phyloP scores from a whole-genome alignment of 1,139 yeast species.

The Trichomonascaceae sp. region DNA sequence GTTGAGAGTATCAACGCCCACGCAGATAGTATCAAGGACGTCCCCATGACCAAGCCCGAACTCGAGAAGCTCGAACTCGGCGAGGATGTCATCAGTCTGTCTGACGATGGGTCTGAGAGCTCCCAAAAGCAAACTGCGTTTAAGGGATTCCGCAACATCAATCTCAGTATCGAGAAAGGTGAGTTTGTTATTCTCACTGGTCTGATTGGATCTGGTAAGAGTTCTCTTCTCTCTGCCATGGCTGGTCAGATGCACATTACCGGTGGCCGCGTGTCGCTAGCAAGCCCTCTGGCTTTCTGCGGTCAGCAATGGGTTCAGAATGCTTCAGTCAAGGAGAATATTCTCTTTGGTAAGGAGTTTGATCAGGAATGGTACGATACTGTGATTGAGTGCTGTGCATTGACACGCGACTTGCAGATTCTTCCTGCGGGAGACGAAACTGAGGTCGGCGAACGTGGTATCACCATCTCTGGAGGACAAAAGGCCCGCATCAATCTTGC shows the following conservation, averaged over 20 bases:
- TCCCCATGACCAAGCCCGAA: constrained; percentile 9
- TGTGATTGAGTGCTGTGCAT: constrained; percentile 52
- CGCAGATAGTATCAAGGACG: constrained; percentile 14
- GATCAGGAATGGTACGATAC: constrained; percentile 42
- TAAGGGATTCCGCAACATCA: constrained; percentile 34
- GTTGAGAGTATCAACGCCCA: constrained; percentile 18
- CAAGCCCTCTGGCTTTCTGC: constrained; percentile 30
- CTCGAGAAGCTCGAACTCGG: background rate
- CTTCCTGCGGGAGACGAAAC: constrained; percentile 76
- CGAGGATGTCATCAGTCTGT: background rate
- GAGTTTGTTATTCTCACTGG: constrained; percentile 64
- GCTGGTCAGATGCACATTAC: constrained; percentile 46
- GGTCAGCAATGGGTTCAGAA: constrained; percentile 76
- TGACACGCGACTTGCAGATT: constrained; percentile 52
- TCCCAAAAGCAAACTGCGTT: constrained; percentile 15
- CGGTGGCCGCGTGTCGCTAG: constrained; percentile 34
- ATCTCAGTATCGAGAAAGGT: constrained; percentile 35
- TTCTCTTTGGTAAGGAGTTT: constrained; percentile 51
- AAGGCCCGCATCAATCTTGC: constrained; percentile 80
- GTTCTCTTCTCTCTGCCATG: constrained; percentile 48
- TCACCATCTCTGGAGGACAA: constrained; percentile 87
- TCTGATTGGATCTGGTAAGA: constrained; percentile 57
- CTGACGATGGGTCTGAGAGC: constrained; percentile 11
- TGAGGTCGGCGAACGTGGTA: constrained; percentile 89
- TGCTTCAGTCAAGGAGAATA: constrained; percentile 65